Evolutionary conservation across 768 basidiomycete genomes (phyloP).

Genomic region (Lactarius akahatsu): DNA sequence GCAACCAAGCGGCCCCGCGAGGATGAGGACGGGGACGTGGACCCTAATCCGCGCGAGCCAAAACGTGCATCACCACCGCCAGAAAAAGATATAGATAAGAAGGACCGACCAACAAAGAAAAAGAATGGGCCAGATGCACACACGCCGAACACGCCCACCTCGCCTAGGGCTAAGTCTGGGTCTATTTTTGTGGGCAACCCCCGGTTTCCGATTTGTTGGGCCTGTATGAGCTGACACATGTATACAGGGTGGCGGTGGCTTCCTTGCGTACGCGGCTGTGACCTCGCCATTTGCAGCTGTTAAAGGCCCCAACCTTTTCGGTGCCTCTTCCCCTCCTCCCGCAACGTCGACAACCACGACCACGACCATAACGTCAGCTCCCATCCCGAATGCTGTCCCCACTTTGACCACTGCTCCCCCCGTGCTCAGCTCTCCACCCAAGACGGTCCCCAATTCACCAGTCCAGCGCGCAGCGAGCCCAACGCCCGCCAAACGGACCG

Average conservation of each 20-base stretch:
- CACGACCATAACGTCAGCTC: constrained; percentile 23
- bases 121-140: constrained; percentile 22
- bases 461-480: constrained; percentile 28
- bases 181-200: constrained; percentile 22
- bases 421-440: constrained; percentile 23
- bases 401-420: constrained; percentile 11
- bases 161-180: constrained; percentile 24
- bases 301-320: constrained; percentile 62
- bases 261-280: constrained; percentile 76
- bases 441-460: constrained; percentile 21
- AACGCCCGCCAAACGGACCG: constrained; percentile 49
- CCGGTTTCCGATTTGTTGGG: neutral
- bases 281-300: constrained; percentile 73
- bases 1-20: constrained; percentile 24
- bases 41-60: constrained; percentile 40
- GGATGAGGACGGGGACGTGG: constrained; percentile 20
- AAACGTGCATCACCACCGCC: constrained; percentile 65
- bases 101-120: constrained; percentile 19
- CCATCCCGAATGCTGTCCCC: constrained; percentile 9
- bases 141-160: constrained; percentile 10
- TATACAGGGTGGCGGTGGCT: constrained; percentile 46
- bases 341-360: constrained; percentile 31
- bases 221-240: constrained; percentile 23
- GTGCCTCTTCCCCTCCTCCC: constrained; percentile 36
- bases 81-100: constrained; percentile 23